Evolutionary conservation across 352 stramenopile species (phyloP).

Genomic region (Lagenidium giganteum): DNA sequence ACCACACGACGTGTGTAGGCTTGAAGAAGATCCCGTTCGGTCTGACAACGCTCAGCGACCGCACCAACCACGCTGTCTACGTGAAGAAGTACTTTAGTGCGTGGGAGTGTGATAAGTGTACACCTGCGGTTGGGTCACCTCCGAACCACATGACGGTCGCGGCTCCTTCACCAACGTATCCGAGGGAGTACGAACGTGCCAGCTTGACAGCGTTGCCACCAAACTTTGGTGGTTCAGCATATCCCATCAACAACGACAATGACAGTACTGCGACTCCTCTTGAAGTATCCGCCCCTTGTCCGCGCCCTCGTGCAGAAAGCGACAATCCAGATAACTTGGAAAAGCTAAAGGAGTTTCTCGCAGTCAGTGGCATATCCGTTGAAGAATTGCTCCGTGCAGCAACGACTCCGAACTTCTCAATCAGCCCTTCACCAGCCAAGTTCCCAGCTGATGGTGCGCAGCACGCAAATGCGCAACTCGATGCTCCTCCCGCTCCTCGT

Average conservation of each 20-base stretch:
- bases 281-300: no score
- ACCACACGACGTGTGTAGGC: slow-evolving; percentile 74
- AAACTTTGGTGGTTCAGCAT: no score
- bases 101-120: slow-evolving; percentile 67
- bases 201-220: not conserved
- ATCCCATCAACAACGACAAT: not conserved
- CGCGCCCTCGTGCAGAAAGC: no score
- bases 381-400: slow-evolving; percentile 67
- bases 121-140: no score
- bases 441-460: no score
- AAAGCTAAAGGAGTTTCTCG: slow-evolving; percentile 56
- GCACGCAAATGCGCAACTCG: no score
- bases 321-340: slow-evolving; percentile 33
- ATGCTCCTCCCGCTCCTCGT: no score
- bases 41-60: slow-evolving; percentile 75
- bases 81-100: slow-evolving; percentile 81
- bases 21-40: slow-evolving; percentile 79
- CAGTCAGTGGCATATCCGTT: slow-evolving; percentile 54
- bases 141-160: no score
- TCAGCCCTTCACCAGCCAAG: slow-evolving; percentile 11
- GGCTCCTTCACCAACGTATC: no score
- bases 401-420: slow-evolving; percentile 36
- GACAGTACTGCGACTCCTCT: slow-evolving; percentile 14
- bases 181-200: not conserved
- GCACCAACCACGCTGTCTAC: slow-evolving; percentile 74